Base-by-base conservation (phyloP, 345 rosid genomes). In the Salix arbutifolia region DNA sequence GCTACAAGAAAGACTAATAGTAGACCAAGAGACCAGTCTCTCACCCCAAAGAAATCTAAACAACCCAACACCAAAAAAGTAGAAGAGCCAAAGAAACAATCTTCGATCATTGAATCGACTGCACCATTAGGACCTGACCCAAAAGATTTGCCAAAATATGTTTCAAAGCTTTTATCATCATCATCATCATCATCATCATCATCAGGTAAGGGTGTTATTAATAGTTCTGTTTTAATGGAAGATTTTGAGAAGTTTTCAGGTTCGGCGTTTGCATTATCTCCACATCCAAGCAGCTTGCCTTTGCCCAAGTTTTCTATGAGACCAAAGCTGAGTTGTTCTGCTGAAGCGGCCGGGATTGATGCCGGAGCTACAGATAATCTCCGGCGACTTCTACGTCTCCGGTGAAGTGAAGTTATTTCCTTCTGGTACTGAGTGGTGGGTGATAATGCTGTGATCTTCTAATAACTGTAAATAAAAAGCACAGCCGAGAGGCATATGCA, bases 371-470 rank as follows among this genome's bases (percentile, higher is more conserved):
- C 92, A 8, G 90, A 89, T 71, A 80, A 81, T 74, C 92, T 84
- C 87, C 89, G 92, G 50, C 88, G 94, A 56, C 84, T 90, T 58
- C 78, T 90, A 70, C 92, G 89, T 77, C 88, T 93, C 84, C 88
- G 81, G 69, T 91, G 88, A 90, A 64, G 53, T 7, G 31, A 10
- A 19, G 23, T 35, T 40, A 46, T 53, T 69, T 82, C 65, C 48
- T 0, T 17, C 66, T 1, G 56, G 19, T 11, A 6, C n/a, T 30
- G 44, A 35, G 48, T 28, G 37, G 25, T 5, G 28, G 10, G n/a
- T 53, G 17, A 18, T 5, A 56, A 19, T 56, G 19, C 16, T 6
- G 66, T 23, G 13, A 58, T 58, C 62, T n/a, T 40, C 9, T 58
- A 58, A 9, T 58, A 9, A 3, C 18, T 69, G 71, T 69, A 40